Conservation (phyloP, 192 early-diverging fungal genomes). For the Chytriomyces confervae region DNA sequence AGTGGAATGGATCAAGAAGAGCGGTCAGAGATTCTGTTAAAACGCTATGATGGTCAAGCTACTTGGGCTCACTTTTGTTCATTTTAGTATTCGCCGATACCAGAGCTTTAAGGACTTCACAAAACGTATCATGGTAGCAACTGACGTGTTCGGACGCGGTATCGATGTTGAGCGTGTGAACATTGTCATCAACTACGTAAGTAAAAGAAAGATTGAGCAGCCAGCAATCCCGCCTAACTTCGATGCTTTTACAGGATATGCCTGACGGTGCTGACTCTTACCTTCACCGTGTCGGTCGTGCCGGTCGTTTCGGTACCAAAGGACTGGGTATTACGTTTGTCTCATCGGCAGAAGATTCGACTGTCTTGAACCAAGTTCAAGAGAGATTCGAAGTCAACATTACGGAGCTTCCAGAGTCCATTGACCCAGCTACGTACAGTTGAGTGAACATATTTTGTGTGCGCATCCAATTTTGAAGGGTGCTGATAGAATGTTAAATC, state of each 20-base stretch:
- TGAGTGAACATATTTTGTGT: conserved; percentile 33
- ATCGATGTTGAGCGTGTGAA: conserved; percentile 99
- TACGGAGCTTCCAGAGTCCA: conserved; percentile 80
- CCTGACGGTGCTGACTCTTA: conserved; percentile 89
- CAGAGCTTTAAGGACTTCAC: conserved; percentile 94
- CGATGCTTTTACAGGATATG: conserved; percentile 68
- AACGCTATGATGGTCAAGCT: conserved; percentile 9
- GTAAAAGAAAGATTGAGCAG: background rate
- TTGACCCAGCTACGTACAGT: conserved; percentile 86
- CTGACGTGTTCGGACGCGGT: conserved; percentile 97
- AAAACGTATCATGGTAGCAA: conserved; percentile 95
- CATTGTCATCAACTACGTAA: conserved; percentile 94
- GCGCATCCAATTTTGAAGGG: background rate
- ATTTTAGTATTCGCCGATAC: conserved; percentile 79
- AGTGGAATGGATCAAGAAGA: conserved; percentile 88
- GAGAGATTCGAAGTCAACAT: conserved; percentile 96
- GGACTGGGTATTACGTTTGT: conserved; percentile 96
- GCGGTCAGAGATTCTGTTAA: conserved; percentile 56
- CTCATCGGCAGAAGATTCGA: conserved; percentile 79
- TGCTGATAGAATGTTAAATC: background rate
- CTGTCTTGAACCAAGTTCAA: conserved; percentile 83
- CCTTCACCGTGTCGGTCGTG: conserved; percentile 96
- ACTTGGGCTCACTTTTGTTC: conserved; percentile 3
- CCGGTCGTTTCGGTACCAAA: conserved; percentile 99
- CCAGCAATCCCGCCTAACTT: background rate